These are phyloP conservation scores for Dillenia suffruticosa DNA, from an alignment of 164 flowering plant species.

Conservation along the genomic window DNA sequence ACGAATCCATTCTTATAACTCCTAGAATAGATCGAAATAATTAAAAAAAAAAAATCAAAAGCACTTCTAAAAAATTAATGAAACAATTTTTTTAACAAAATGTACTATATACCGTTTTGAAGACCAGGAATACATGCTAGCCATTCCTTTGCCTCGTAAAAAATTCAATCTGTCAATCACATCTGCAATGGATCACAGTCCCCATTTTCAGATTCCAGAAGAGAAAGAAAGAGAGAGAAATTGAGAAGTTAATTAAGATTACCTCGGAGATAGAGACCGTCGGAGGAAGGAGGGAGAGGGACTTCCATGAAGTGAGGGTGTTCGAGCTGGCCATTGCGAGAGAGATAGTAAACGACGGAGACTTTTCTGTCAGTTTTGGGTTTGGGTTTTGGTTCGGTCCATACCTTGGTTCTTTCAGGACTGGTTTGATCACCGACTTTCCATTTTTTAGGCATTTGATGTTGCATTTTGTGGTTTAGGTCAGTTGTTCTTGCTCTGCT, in stretches of 20 bases:
- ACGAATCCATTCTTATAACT: conserved; percentile 90
- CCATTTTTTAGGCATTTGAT: conserved; percentile 5
- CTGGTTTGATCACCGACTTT: conserved; percentile 14
- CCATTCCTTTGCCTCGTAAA: conserved; percentile 83
- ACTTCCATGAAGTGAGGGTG: conserved; percentile 98
- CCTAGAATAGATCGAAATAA: conserved; percentile 35
- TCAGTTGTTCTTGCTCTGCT: conserved; percentile 4
- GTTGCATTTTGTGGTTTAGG: background rate
- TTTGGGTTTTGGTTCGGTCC: conserved; percentile 30
- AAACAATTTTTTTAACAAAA: background rate
- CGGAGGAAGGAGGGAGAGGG: conserved; percentile 70
- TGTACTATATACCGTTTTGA: conserved; percentile 40
- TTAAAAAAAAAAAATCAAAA: background rate
- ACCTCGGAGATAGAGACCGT: conserved; percentile 82
- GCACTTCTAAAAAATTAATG: background rate
- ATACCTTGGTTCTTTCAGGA: conserved; percentile 25
- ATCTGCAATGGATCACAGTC: conserved; percentile 33
- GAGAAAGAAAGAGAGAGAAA: conserved; percentile 1
- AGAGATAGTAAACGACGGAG: conserved; percentile 82
- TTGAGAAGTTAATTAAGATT: conserved; percentile 1
- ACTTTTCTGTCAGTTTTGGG: conserved; percentile 32
- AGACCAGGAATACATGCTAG: conserved; percentile 86
- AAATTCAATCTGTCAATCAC: conserved; percentile 66
- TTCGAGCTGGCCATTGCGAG: conserved; percentile 81
- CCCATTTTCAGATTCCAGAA: no score